These are phyloP conservation scores for Leccinum truebloodii DNA, from an alignment of 768 basidiomycete species.

Conservation along the genomic window DNA sequence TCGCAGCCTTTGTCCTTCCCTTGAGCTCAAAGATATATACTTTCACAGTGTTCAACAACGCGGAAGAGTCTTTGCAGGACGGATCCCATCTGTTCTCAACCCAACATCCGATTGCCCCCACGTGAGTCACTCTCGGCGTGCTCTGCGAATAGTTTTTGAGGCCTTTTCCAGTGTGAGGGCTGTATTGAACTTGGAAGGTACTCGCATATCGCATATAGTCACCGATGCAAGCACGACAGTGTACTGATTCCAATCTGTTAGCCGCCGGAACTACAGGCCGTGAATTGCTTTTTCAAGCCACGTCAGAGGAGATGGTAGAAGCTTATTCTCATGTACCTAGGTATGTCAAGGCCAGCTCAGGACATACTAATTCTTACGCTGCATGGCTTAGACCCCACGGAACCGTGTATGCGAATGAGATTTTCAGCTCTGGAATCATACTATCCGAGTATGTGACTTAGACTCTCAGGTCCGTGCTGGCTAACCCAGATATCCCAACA, in stretches of 20 bases:
- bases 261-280: constrained; percentile 87
- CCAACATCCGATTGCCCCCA: constrained; percentile 73
- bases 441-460: constrained; percentile 71
- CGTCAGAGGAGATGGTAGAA: constrained; percentile 91
- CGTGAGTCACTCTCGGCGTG: constrained; percentile 45
- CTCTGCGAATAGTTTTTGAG: constrained; percentile 5
- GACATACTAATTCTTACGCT: neutral
- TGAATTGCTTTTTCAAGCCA: constrained; percentile 94
- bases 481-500: constrained; percentile 31
- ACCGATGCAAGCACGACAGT: neutral
- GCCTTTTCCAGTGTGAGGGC: constrained; percentile 40
- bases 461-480: constrained; percentile 4
- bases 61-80: constrained; percentile 93
- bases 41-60: constrained; percentile 84
- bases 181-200: constrained; percentile 86
- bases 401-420: constrained; percentile 85
- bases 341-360: constrained; percentile 58
- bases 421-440: constrained; percentile 89
- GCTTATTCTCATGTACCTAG: constrained; percentile 85
- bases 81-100: constrained; percentile 93
- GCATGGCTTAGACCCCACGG: constrained; percentile 69
- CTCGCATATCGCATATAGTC: neutral
- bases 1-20: neutral
- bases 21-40: neutral
- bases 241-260: constrained; percentile 26